Base-by-base conservation (phyloP, 192 early-diverging fungal genomes). In the Backusella westeae region DNA sequence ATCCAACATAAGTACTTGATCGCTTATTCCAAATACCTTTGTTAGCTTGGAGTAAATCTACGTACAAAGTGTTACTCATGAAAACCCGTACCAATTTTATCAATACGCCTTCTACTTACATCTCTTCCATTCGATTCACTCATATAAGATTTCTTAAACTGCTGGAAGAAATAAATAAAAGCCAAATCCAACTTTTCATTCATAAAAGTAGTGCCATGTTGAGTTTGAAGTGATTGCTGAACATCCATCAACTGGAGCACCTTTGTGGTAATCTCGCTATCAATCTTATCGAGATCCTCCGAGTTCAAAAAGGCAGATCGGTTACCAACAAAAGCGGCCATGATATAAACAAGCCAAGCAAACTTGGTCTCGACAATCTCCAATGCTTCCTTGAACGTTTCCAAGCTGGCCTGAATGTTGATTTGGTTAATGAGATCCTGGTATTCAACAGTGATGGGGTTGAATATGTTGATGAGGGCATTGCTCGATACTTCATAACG, bases 341-440 rank as follows among this genome's bases (percentile, higher is more conserved):
- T 91, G 14, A 93, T 88, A 56, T 97, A 95, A 17, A 95, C 88
- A 23, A 95, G 80, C 93, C 93, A 96, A 0, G 94, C 90, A 75
- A 96, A 85, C 80, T 95, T 92, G 46, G 82, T 87, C 73, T 93
- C 89, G 14, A 86, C 79, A 4, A 88, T 72, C 4, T 78, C 76
- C 15, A 93, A 68, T 5, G 82, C 82, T 15, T 89, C 84, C 34
- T 82, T 88, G 74, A 85, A 72, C 10, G 80, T 75, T 36, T 81
- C 85, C 0, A 76, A 80, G 14, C 72, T 73, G 34, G 66, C 44
- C 12, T 63, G 34, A 3, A 12, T 56, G 19, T 39, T 67, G 3
- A 69, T 38, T 73, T 75, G 78, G 3, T 36, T 59, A 7, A 79
- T 74, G 1, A 65, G 42, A 19, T 79, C 65, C 79, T 91, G 83